phyloP scores from a whole-genome alignment of 192 early-diverging fungal species.

The Geranomyces michiganensis region DNA sequence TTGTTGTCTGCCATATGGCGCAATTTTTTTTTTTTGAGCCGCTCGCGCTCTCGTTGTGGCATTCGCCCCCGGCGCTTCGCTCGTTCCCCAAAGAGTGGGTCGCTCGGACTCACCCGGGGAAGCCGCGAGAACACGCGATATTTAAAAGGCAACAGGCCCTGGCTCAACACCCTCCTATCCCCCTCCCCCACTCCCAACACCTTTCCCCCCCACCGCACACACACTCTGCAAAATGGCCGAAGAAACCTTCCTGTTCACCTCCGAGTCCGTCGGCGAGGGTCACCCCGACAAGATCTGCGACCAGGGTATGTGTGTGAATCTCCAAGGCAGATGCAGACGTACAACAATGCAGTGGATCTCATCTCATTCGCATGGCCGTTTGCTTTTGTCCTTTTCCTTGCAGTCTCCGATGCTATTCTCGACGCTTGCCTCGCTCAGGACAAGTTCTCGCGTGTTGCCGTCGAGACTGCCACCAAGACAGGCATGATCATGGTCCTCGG shows the following conservation, averaged over 20 bases:
- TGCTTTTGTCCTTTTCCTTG: too few relatives aligned
- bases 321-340: too few relatives aligned
- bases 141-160: not conserved
- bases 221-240: conserved; percentile 6
- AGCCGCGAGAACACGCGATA: too few relatives aligned
- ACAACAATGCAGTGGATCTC: too few relatives aligned
- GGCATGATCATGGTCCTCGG: conserved; percentile 99
- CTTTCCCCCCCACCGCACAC: not conserved
- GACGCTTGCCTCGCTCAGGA: conserved; percentile 93
- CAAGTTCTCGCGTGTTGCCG: conserved; percentile 97
- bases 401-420: conserved; percentile 96
- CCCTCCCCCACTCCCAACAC: not conserved
- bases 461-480: conserved; percentile 99
- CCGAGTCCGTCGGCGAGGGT: conserved; percentile 99
- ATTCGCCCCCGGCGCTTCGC: too few relatives aligned
- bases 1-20: too few relatives aligned
- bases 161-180: not conserved
- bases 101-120: too few relatives aligned
- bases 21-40: too few relatives aligned
- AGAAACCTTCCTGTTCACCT: conserved; percentile 99
- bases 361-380: too few relatives aligned
- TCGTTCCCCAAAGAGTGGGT: too few relatives aligned
- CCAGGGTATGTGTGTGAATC: conserved; percentile 65
- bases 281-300: conserved; percentile 99
- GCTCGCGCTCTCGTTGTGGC: too few relatives aligned